Conservation (phyloP, 1,139 yeast genomes). For the Arxiozyma heterogenica region DNA sequence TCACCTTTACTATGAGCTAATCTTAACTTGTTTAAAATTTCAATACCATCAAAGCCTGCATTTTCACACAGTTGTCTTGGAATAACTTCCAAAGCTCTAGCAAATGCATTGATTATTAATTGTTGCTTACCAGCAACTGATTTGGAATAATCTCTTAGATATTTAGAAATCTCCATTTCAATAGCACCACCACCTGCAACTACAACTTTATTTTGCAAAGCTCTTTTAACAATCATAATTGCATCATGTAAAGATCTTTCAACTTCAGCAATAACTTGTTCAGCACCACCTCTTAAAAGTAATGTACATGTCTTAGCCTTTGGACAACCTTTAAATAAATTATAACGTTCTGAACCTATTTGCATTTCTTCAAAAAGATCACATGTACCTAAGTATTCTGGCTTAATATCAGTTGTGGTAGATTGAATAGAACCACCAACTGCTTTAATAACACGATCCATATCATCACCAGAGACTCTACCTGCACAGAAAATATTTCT, state of each 20-base stretch:
- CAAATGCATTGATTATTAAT: slow-evolving; percentile 81
- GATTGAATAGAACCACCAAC: slow-evolving; percentile 91
- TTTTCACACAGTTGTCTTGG: slow-evolving; percentile 97
- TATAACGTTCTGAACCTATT: slow-evolving; percentile 91
- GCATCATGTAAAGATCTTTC: slow-evolving; percentile 97
- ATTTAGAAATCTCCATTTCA: slow-evolving; percentile 91
- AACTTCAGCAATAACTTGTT: slow-evolving; percentile 96
- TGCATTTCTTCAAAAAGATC: slow-evolving; percentile 82
- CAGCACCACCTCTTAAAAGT: slow-evolving; percentile 94
- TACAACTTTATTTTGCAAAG: slow-evolving; percentile 73
- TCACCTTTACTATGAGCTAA: slow-evolving; percentile 94
- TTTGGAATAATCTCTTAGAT: slow-evolving; percentile 77
- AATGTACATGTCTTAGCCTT: slow-evolving; percentile 89
- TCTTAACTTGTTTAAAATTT: slow-evolving; percentile 78
- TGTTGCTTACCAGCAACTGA: slow-evolving; percentile 95
- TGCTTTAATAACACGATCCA: slow-evolving; percentile 87
- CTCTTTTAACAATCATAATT: slow-evolving; percentile 94
- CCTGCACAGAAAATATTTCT: slow-evolving; percentile 96
- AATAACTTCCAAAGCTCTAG: slow-evolving; percentile 87
- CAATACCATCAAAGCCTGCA: slow-evolving; percentile 96
- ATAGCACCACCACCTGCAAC: slow-evolving; percentile 99
- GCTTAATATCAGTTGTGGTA: slow-evolving; percentile 70
- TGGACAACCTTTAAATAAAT: slow-evolving; percentile 87
- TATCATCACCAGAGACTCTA: slow-evolving; percentile 77
- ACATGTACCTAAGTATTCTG: slow-evolving; percentile 78